Evolutionary conservation across 495 filamentous ascomycete species (phyloP).

Genomic region (Aspergillus homomorphus): DNA sequence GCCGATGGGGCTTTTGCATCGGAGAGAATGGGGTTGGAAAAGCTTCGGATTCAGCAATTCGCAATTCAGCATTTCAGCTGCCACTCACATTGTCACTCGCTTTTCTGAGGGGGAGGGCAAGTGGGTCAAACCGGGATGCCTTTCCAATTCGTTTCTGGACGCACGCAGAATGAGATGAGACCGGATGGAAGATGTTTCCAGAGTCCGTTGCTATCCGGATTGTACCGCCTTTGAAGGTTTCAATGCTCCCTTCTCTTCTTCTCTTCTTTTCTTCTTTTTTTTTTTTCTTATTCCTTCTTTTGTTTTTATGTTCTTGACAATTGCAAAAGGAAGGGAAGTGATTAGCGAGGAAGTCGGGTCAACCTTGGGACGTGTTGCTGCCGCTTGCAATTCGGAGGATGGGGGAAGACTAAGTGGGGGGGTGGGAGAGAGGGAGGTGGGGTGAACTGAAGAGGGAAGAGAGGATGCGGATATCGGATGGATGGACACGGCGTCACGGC

Average conservation of each 20-base stretch:
- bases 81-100: not conserved
- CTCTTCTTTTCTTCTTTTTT: not conserved
- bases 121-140: no score
- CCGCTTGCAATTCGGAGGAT: not conserved
- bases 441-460: not conserved
- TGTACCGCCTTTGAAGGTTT: no score
- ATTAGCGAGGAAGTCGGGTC: not conserved
- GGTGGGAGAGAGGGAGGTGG: not conserved
- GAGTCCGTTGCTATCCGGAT: no score
- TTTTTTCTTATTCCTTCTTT: constrained; percentile 1
- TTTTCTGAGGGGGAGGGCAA: no score
- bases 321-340: not conserved
- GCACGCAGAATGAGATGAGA: no score
- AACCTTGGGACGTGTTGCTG: not conserved
- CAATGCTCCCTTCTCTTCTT: no score
- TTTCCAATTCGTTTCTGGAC: no score
- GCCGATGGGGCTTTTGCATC: constrained; percentile 21
- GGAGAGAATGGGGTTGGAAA: constrained; percentile 7
- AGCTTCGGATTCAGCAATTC: not conserved
- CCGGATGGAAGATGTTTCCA: no score
- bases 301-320: not conserved
- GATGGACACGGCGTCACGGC: not conserved
- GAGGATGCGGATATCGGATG: not conserved
- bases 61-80: not conserved
- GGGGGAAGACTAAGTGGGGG: not conserved